These are phyloP conservation scores for Piper longum DNA, from an alignment of 164 flowering plant genomes.

Conservation along the genomic window DNA sequence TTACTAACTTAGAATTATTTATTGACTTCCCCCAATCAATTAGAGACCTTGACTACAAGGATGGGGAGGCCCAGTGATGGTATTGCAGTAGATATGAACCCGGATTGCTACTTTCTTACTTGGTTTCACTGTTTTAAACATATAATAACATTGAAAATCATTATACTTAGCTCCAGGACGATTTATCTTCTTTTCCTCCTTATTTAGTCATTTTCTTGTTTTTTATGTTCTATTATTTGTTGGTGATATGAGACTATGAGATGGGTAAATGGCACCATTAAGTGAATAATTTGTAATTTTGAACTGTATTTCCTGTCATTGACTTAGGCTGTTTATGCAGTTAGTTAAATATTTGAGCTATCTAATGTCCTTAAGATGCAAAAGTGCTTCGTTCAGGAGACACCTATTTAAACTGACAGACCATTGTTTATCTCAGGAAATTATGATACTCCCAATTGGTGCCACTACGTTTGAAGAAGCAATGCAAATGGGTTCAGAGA, in stretches of 20 bases:
- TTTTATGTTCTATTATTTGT: not conserved
- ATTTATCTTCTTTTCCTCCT: not conserved
- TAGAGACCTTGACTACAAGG: not conserved
- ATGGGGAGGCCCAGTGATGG: not conserved
- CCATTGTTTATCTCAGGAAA: constrained; percentile 40
- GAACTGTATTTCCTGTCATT: not conserved
- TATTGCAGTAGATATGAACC: not conserved
- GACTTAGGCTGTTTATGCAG: not conserved
- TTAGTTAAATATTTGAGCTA: too few species aligned
- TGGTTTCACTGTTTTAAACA: not conserved
- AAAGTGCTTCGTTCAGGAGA: too few species aligned
- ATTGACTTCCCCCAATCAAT: not conserved
- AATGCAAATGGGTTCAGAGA: constrained; percentile 84
- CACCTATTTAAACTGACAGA: not conserved
- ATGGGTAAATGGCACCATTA: not conserved
- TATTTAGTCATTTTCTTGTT: not conserved
- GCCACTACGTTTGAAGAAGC: constrained; percentile 86
- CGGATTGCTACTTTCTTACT: not conserved
- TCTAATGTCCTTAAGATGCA: too few species aligned
- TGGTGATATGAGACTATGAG: not conserved
- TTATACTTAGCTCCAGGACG: not conserved
- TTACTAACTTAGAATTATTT: constrained; percentile 8
- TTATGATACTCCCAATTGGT: constrained; percentile 86
- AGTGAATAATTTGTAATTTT: not conserved
- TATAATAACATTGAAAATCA: not conserved